Conservation (phyloP, 148 eudicot species). For the Chenopodium suecicum region DNA sequence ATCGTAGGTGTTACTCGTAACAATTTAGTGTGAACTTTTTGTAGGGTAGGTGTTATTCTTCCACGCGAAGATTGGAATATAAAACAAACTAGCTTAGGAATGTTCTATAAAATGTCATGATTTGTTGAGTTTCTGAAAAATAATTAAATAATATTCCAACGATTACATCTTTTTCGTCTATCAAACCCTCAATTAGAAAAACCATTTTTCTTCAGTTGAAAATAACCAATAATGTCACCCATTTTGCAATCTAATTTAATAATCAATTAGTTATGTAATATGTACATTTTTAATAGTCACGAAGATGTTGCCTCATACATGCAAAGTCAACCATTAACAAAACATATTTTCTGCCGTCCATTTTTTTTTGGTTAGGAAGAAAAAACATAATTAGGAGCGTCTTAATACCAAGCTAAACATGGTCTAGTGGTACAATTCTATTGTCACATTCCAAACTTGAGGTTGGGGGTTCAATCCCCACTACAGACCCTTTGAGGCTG, state of each 20-base stretch:
- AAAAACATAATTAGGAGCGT: too few relatives aligned
- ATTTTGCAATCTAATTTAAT: neutral
- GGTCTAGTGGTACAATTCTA: too few relatives aligned
- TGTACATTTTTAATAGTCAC: neutral
- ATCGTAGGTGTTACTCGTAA: neutral
- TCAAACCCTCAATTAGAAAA: neutral
- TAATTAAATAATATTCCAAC: neutral
- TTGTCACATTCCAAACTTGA: too few relatives aligned
- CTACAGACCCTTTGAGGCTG: too few relatives aligned
- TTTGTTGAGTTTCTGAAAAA: neutral
- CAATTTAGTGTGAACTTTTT: neutral
- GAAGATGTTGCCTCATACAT: slow-evolving; percentile 1
- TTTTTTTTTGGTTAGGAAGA: neutral
- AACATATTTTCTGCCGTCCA: neutral
- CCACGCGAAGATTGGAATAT: neutral
- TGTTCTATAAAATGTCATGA: neutral
- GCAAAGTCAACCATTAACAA: neutral
- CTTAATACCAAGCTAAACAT: too few relatives aligned
- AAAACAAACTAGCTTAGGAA: neutral
- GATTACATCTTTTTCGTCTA: neutral
- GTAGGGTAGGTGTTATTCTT: neutral
- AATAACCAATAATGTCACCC: neutral
- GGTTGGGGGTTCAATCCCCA: too few relatives aligned
- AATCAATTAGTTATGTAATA: too few relatives aligned
- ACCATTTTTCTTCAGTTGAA: neutral